Conservation (phyloP, 1,139 yeast species). For the Pichia inconspicua region DNA sequence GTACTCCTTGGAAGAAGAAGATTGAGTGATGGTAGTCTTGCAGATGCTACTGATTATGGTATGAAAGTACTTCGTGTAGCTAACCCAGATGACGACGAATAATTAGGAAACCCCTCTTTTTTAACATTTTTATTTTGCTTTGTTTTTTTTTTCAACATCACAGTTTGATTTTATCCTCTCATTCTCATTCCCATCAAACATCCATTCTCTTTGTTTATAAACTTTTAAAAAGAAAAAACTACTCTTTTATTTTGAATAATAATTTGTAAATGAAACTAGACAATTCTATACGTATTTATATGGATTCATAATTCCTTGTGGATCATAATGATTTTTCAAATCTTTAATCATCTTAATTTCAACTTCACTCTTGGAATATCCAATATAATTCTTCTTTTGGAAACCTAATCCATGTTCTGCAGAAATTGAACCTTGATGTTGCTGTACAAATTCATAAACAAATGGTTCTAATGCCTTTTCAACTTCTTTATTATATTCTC, state of each 20-base stretch:
- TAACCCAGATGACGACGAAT: slow-evolving; percentile 48
- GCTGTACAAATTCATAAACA: slow-evolving; percentile 81
- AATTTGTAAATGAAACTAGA: too few species aligned
- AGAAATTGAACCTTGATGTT: slow-evolving; percentile 74
- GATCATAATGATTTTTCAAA: slow-evolving; percentile 76
- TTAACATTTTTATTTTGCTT: not conserved
- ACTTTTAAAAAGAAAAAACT: not conserved
- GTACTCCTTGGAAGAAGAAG: slow-evolving; percentile 64
- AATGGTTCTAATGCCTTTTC: slow-evolving; percentile 83
- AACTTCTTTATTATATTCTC: slow-evolving; percentile 67
- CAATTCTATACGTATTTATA: slow-evolving; percentile 56
- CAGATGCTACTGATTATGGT: slow-evolving; percentile 72
- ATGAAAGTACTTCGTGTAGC: slow-evolving; percentile 68
- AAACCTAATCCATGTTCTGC: slow-evolving; percentile 98
- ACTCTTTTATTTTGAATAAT: too few species aligned
- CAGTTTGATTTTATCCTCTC: too few species aligned
- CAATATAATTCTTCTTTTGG: slow-evolving; percentile 84
- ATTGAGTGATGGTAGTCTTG: slow-evolving; percentile 65
- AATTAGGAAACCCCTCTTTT: not conserved
- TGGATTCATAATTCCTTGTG: slow-evolving; percentile 85
- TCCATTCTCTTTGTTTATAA: not conserved
- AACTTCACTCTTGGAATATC: slow-evolving; percentile 66
- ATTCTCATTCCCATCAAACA: too few species aligned
- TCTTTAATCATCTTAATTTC: slow-evolving; percentile 70
- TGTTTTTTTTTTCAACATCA: too few species aligned